Base-by-base conservation (phyloP, 2,329 filamentous ascomycete species). In the Penicillium griseofulvum region DNA sequence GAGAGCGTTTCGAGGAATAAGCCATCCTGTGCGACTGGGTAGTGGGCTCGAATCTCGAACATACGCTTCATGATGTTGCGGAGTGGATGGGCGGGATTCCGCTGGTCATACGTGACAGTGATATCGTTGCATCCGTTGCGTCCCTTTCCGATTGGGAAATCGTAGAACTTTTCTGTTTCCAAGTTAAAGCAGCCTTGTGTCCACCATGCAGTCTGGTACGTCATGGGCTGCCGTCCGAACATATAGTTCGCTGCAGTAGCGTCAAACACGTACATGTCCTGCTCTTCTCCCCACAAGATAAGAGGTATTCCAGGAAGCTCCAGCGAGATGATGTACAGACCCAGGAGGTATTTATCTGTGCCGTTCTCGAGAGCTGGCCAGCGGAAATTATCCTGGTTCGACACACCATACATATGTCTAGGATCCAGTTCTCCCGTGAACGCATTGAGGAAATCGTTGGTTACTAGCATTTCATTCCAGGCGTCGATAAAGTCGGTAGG, bases 341-440 rank as follows among this genome's bases (percentile, higher is more conserved):
- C 84, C 5, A 86, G 70, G 8, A 86, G 70, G 67, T 83, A 80
- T 42, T 81, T 76, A 60, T 84, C 75, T 0, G 81, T 80, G 9
- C 84, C 84, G 54, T 83, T 78, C 34, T 75, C 70, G 28, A 87
- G 73, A 16, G 82, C 79, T 17, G 84, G 84, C 84, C 84, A 87
- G 41, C 84, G 78, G 65, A 87, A 83, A 11, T 87, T 83, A 66
- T 87, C 85, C 70, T 87, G 84, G 65, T 87, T 87, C 7, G 83
- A 84, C 2, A 80, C 79, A 44, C 84, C 84, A 65, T 81, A 87
- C 78, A 87, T 80, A 63, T 87, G 84, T 3, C 84, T 78, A 2
- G 85, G 85, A 61, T 87, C 84, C 54, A 85, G 83, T 51, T 80
- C 68, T 26, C 83, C 83, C 2, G 81, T 86, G 64, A 83, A 81